Evolutionary conservation across 176 grass and related monocot genomes (phyloP), one percentile per base, ranked within the genome.

Genomic region (Triticum urartu): DNA sequence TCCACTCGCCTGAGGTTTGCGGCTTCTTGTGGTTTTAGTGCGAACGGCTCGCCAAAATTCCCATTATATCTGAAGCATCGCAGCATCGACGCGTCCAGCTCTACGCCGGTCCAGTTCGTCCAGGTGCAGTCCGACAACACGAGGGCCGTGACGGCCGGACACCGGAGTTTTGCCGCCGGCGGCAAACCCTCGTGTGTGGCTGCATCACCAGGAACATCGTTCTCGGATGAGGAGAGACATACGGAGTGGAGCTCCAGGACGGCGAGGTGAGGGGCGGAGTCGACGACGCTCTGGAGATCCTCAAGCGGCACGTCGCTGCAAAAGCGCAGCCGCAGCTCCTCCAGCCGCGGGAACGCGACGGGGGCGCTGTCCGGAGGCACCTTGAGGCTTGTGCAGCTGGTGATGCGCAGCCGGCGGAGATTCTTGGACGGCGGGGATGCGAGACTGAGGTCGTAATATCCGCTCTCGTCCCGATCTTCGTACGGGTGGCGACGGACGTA

Each of bases 261-360:
- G 26, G 83, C 26, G 59, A 85, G 72, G 26, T 43, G 59, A 20
- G 83, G 83, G 1, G 72, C 38, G 26, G 60, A 62, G 59, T 64
- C 24, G 3, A 84, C 9, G 38, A 63, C 2, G 25, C 28, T 26
- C 60, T 36, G 72, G n/a, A 66, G 40, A 25, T 64, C 50, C 26
- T 1, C 4, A 22, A 79, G 30, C 0, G 13, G 8, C 4, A 86
- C 24, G 6, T 0, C 4, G 21, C 1, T 0, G 35, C 75, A 71
- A 9, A 5, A 1, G 4, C 40, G 34, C 17, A 86, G 75, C 34
- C 8, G 48, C 33, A 86, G 64, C 9, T 18, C 24, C 1, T 6
- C 4, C 75, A 79, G 17, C 6, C 9, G 22, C 4, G 45, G 84
- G 64, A 86, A 70, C 5, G 24, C 1, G 20, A 32, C 32, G 17